Evolutionary conservation across 495 filamentous ascomycete genomes (phyloP), one percentile per base, ranked within the genome.

Genomic region (Cairneyella variabilis): DNA sequence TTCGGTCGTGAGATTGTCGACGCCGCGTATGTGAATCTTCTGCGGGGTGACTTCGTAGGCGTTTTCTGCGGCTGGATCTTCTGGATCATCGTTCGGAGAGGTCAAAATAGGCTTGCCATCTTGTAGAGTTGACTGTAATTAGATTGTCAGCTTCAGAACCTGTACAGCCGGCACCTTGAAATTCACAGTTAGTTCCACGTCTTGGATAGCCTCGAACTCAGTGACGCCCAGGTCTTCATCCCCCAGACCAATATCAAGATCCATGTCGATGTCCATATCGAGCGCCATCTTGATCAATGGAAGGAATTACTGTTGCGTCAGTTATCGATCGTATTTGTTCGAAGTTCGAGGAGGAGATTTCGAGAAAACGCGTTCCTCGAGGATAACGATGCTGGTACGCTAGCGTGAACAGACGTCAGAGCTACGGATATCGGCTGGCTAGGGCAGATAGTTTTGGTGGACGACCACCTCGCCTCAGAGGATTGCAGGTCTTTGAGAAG

Each of bases 11-110:
- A 97, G 75, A 53, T 84, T 83, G 61, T 95, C 88, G 1, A 97
- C 76, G 12, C 93, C 93, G 53, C 80, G 77, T 28, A 98, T 69
- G 65, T 96, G 84, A 38, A 98, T 74, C 66, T 95, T 95, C 57
- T 77, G 66, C 1, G 77, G 77, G 11, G 75, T 70, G 11, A 67
- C 51, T 20, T 57, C 32, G 23, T 59, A 60, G 12, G 61, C 53
- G 22, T 57, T 53, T 43, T 54, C 23, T 9, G 48, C 48, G 36
- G 25, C 51, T 22, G 43, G 64, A 47, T 65, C 68, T n/a, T n/a
- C n/a, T n/a, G n/a, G n/a, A n/a, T n/a, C n/a, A n/a, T n/a, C n/a
- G 57, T 48, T 65, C 45, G 52, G 66, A 49, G 20, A 58, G 66
- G 43, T 59, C 59, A 56, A 64, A 25, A 48, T 51, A 20, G 43